Evolutionary conservation across 2,329 filamentous ascomycete species (phyloP).

Genomic region (Fusarium agapanthi): DNA sequence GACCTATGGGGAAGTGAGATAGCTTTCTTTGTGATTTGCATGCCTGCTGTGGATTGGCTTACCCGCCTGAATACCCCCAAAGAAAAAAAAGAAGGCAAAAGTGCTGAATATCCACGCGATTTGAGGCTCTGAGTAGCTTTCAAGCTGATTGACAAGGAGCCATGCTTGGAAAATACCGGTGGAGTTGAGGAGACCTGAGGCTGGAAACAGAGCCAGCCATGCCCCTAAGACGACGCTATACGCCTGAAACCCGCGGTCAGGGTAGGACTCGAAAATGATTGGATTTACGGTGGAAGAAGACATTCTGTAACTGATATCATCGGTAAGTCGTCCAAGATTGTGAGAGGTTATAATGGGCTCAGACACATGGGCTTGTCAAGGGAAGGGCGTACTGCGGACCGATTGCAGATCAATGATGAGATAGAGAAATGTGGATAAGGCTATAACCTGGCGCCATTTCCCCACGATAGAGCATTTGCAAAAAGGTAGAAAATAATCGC

Average conservation of each 20-base stretch:
- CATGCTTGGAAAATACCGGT: background rate
- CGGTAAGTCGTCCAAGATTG: fast-evolving
- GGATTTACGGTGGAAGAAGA: fast-evolving
- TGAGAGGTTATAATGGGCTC: fast-evolving
- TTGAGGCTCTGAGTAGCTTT: fast-evolving
- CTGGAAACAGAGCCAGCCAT: background rate
- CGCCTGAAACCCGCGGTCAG: background rate
- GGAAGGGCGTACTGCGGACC: background rate
- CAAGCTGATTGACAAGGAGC: background rate
- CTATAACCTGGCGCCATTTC: too few species aligned
- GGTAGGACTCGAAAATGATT: background rate
- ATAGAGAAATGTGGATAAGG: background rate
- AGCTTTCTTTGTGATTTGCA: too few species aligned
- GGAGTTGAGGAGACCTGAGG: background rate
- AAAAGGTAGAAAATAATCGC: too few species aligned
- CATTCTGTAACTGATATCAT: fast-evolving
- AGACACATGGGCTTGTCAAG: background rate
- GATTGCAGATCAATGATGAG: background rate
- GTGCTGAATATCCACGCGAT: background rate
- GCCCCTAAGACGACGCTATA: background rate
- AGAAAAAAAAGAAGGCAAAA: background rate
- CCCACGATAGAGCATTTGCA: too few species aligned
- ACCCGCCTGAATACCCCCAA: background rate
- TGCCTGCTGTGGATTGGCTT: too few species aligned
- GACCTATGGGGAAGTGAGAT: background rate